A percentile compares a stretch with the other conserved stretches of the same genome.
Conservation (phyloP, 1,284 basidiomycete species). For the Puccinia novopanici region DNA sequence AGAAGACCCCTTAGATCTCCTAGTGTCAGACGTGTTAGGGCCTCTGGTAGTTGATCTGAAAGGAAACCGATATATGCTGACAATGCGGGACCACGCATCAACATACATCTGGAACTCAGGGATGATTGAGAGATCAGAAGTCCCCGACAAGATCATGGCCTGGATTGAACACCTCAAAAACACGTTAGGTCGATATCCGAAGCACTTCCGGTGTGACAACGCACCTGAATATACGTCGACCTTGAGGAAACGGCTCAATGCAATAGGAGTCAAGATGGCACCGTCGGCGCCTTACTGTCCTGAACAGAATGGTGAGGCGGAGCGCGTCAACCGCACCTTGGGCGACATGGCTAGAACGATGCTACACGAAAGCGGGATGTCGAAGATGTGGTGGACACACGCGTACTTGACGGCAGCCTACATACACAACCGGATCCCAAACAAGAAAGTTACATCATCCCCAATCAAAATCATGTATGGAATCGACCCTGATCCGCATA, state of each 20-base stretch:
- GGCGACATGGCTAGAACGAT: conserved; percentile 21
- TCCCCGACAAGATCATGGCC: neutral
- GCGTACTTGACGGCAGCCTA: neutral
- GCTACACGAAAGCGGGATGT: neutral
- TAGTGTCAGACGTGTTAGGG: conserved; percentile 4
- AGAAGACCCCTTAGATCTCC: too few relatives aligned
- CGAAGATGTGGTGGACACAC: too few relatives aligned
- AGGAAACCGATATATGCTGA: neutral
- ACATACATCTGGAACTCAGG: neutral
- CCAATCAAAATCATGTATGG: neutral
- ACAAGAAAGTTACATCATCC: neutral
- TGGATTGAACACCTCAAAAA: conserved; percentile 7
- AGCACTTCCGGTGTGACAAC: neutral
- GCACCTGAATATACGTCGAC: neutral
- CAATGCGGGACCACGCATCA: neutral
- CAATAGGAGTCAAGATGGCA: neutral
- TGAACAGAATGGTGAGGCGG: conserved; percentile 3
- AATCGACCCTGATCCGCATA: neutral
- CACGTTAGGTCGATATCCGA: neutral
- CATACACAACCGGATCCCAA: conserved; percentile 3
- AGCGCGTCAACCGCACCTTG: conserved; percentile 9
- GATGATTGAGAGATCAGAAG: neutral
- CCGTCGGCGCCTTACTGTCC: neutral
- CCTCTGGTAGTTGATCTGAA: too few relatives aligned
- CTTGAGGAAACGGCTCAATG: neutral